A percentile compares a stretch with the other conserved stretches of the same genome.
These are phyloP conservation scores for Suillus subaureus DNA, from an alignment of 768 basidiomycete species.

Conservation along the genomic window DNA sequence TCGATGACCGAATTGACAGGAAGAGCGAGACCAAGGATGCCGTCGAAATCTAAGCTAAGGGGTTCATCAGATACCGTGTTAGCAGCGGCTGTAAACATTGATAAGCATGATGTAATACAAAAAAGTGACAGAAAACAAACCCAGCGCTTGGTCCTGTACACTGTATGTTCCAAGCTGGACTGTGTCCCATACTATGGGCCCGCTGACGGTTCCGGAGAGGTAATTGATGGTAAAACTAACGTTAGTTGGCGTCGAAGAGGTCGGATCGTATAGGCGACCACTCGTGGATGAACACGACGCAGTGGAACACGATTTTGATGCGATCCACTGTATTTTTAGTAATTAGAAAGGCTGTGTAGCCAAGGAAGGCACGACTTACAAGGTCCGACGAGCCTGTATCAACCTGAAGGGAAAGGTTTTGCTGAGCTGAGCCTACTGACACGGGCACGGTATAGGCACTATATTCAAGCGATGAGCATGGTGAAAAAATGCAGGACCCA, in stretches of 20 bases:
- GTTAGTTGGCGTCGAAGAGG: slow-evolving; percentile 45
- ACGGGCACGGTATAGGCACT: slow-evolving; percentile 72
- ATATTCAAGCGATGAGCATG: slow-evolving; percentile 10
- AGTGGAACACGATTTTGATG: slow-evolving; percentile 64
- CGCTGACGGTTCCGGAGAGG: slow-evolving; percentile 57
- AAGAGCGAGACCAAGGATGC: slow-evolving; percentile 76
- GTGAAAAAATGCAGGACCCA: neutral
- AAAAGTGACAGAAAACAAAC: slow-evolving; percentile 33
- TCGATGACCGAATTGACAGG: slow-evolving; percentile 74
- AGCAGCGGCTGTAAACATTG: slow-evolving; percentile 54
- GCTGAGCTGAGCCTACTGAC: slow-evolving; percentile 47
- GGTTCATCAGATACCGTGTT: slow-evolving; percentile 55
- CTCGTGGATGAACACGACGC: slow-evolving; percentile 48
- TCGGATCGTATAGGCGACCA: slow-evolving; percentile 60
- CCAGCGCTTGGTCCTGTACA: slow-evolving; percentile 69
- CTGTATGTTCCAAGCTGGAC: slow-evolving; percentile 64
- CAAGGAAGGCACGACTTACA: slow-evolving; percentile 41
- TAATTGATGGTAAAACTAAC: slow-evolving; percentile 55
- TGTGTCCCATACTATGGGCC: slow-evolving; percentile 72
- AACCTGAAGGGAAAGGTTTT: slow-evolving; percentile 66
- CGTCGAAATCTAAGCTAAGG: slow-evolving; percentile 56
- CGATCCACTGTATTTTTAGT: slow-evolving; percentile 63
- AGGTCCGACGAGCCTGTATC: slow-evolving; percentile 85
- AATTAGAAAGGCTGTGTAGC: neutral
- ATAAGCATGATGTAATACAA: neutral